Evolutionary conservation across 306 rosid species (phyloP).

Genomic region (Rubus idaeus): DNA sequence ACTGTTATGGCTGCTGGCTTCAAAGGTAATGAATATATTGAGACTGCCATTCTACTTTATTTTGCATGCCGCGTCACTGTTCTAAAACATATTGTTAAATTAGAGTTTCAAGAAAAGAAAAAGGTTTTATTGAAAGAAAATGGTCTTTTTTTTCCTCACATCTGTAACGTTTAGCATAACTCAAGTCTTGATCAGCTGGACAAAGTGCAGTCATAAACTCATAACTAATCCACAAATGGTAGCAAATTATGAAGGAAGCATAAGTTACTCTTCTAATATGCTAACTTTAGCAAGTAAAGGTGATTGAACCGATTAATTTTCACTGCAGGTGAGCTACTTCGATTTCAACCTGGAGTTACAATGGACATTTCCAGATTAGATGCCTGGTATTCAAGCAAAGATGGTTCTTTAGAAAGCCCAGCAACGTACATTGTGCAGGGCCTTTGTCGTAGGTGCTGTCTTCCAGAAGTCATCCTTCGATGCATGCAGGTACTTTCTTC

Average conservation of each 20-base stretch:
- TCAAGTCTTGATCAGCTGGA: not conserved
- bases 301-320: constrained; percentile 25
- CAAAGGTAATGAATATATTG: constrained; percentile 61
- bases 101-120: not conserved
- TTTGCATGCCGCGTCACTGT: not conserved
- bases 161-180: not conserved
- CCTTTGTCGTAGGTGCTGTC: constrained; percentile 90
- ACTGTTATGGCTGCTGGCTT: constrained; percentile 84
- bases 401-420: constrained; percentile 60
- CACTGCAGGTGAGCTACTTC: constrained; percentile 85
- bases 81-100: not conserved
- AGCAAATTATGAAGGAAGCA: not conserved
- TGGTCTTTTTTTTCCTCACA: not conserved
- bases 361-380: constrained; percentile 89
- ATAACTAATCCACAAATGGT: not conserved
- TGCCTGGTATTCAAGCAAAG: constrained; percentile 78
- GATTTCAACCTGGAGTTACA: constrained; percentile 90
- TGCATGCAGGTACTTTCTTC: constrained; percentile 76
- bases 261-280: not conserved
- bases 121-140: constrained; percentile 1
- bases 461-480: constrained; percentile 90
- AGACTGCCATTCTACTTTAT: not conserved
- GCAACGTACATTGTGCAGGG: constrained; percentile 82
- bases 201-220: not conserved
- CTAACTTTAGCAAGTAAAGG: constrained; percentile 1